Evolutionary conservation across 73 alveolate genomes (phyloP).

Genomic region (Urostyla sp.): DNA sequence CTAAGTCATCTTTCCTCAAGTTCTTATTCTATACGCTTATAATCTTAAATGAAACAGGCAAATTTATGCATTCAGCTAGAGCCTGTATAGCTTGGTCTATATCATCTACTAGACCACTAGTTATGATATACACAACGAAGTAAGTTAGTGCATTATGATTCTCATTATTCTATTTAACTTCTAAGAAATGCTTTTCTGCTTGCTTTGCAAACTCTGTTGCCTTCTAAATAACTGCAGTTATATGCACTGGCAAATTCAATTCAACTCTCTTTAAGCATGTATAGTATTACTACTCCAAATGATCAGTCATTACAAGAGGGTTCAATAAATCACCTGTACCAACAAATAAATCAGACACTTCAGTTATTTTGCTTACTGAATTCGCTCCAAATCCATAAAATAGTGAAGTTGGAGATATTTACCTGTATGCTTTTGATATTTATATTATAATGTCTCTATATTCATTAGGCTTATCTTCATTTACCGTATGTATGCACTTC

Average conservation of each 20-base stretch:
- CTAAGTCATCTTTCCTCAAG: slow-evolving; percentile 38
- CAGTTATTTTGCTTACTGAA: slow-evolving; percentile 17
- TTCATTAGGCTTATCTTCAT: slow-evolving; percentile 48
- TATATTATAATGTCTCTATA: slow-evolving; percentile 19
- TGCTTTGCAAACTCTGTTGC: slow-evolving; percentile 28
- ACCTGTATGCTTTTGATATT: slow-evolving; percentile 34
- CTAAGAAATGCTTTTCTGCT: slow-evolving; percentile 1
- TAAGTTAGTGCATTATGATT: slow-evolving; percentile 43
- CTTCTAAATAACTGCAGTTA: not conserved
- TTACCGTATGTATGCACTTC: slow-evolving; percentile 46
- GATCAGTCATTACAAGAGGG: slow-evolving; percentile 58
- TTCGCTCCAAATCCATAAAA: slow-evolving; percentile 63
- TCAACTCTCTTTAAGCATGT: slow-evolving; percentile 41
- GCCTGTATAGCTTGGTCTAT: slow-evolving; percentile 52
- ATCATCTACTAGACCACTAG: slow-evolving; percentile 70
- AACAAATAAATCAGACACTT: slow-evolving; percentile 45
- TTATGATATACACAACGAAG: slow-evolving; percentile 56
- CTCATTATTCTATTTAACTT: not conserved
- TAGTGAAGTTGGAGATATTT: slow-evolving; percentile 36
- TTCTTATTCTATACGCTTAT: slow-evolving; percentile 10
- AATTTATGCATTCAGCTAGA: slow-evolving; percentile 32
- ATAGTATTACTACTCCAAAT: slow-evolving; percentile 29
- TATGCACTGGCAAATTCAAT: slow-evolving; percentile 42
- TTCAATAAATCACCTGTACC: slow-evolving; percentile 49
- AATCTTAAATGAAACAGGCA: slow-evolving; percentile 54